Percentiles rank a stretch among this genome's conserved stretches.
These are phyloP conservation scores for Aspergillus novoparasiticus DNA, from an alignment of 2,329 filamentous ascomycete genomes.

Conservation along the genomic window DNA sequence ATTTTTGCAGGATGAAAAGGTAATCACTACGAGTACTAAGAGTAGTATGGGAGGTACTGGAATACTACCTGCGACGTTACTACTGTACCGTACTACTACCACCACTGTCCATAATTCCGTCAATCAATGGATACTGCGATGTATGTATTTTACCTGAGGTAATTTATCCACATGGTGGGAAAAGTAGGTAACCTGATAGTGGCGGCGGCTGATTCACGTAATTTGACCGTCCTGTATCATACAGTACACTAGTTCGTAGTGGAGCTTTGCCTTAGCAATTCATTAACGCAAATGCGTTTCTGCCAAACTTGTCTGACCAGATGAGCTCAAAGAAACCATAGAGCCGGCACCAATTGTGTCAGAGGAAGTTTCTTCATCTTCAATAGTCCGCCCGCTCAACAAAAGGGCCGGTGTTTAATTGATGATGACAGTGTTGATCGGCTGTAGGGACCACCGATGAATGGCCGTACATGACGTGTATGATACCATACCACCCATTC, in stretches of 20 bases:
- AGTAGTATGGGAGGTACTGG: background rate
- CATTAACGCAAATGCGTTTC: background rate
- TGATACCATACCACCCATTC: constrained; percentile 25
- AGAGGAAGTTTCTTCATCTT: constrained; percentile 7
- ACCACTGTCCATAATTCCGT: background rate
- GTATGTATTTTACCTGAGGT: constrained; percentile 5
- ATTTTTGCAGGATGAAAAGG: constrained; percentile 15
- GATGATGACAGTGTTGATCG: constrained; percentile 4
- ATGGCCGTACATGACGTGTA: constrained; percentile 23
- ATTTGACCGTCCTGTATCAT: constrained; percentile 14
- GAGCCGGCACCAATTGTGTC: background rate
- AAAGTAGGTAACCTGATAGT: constrained; percentile 3
- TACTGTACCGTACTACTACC: background rate
- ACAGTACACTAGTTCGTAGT: constrained; percentile 9
- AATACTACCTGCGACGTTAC: background rate
- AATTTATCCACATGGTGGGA: constrained; percentile 7
- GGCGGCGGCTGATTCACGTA: constrained; percentile 10
- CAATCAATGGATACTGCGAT: background rate
- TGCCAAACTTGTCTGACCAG: constrained; percentile 1
- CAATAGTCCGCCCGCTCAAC: constrained; percentile 2
- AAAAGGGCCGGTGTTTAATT: constrained; percentile 3
- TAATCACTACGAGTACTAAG: constrained; percentile 3
- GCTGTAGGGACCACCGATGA: constrained; percentile 12
- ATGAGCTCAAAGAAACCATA: background rate
- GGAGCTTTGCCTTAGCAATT: constrained; percentile 1